Conservation (phyloP, 2,329 filamentous ascomycete genomes). For the Diaporthe velutina region DNA sequence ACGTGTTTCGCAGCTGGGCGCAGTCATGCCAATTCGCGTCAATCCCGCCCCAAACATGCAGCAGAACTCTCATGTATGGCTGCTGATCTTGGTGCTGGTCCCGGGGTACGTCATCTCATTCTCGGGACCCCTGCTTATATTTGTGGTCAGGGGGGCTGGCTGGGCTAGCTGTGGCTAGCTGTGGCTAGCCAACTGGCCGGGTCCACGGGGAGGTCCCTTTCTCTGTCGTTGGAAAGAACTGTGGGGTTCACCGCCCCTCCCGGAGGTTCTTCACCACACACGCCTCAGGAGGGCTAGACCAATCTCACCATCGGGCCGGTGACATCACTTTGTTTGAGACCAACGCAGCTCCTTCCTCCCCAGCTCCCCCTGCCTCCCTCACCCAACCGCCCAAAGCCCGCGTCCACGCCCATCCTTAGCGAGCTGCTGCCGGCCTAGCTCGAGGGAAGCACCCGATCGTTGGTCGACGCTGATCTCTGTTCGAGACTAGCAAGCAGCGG, state of each 20-base stretch:
- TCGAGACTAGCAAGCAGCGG: slow-evolving; percentile 7
- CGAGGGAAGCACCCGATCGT: neutral
- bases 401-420: too few species aligned
- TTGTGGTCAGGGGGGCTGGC: slow-evolving; percentile 5
- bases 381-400: too few species aligned
- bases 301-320: neutral
- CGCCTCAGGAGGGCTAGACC: slow-evolving; percentile 12
- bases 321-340: slow-evolving; percentile 29
- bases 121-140: slow-evolving; percentile 13
- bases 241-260: slow-evolving; percentile 31
- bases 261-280: neutral
- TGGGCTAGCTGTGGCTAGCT: neutral
- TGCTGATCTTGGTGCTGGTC: neutral
- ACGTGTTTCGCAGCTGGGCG: neutral
- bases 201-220: neutral
- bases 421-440: neutral
- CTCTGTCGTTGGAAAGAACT: neutral
- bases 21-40: neutral
- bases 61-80: neutral
- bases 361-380: neutral
- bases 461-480: slow-evolving; percentile 17
- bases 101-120: slow-evolving; percentile 25
- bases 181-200: neutral
- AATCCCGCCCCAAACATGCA: neutral
- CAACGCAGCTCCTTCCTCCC: neutral